Conservation (phyloP, 106 monocot genomes). For the Dendrobium catenatum region DNA sequence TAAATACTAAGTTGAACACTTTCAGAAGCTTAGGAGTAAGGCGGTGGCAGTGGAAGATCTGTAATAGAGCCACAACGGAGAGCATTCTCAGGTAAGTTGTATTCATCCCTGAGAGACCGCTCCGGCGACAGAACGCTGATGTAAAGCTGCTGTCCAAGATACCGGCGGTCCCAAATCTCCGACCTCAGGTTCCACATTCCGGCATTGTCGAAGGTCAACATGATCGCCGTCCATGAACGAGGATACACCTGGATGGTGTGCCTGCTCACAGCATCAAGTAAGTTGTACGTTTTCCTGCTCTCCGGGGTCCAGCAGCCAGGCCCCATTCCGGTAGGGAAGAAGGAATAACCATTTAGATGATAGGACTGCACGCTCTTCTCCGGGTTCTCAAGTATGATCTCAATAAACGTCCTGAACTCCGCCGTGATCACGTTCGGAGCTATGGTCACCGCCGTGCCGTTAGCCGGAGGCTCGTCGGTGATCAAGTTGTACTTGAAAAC, state of each 20-base stretch:
- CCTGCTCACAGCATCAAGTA: slow-evolving; percentile 38
- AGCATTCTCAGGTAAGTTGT: slow-evolving; percentile 29
- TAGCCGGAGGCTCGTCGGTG: slow-evolving; percentile 14
- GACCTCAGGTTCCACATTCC: slow-evolving; percentile 62
- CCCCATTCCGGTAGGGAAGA: slow-evolving; percentile 33
- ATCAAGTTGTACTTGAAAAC: slow-evolving; percentile 31
- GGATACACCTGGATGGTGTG: slow-evolving; percentile 46
- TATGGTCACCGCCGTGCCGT: neutral
- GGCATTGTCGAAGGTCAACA: slow-evolving; percentile 47
- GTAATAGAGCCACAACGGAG: slow-evolving; percentile 35
- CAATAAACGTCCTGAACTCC: slow-evolving; percentile 38
- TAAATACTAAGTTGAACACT: too few species aligned
- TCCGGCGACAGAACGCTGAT: slow-evolving; percentile 30
- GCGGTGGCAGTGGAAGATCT: slow-evolving; percentile 29
- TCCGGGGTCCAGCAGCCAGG: slow-evolving; percentile 27
- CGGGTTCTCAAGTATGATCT: slow-evolving; percentile 53
- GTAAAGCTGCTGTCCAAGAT: slow-evolving; percentile 33
- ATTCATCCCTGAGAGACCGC: slow-evolving; percentile 45
- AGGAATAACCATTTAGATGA: slow-evolving; percentile 31
- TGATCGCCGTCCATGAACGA: slow-evolving; percentile 47
- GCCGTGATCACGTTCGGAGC: slow-evolving; percentile 33
- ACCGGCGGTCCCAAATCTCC: slow-evolving; percentile 25
- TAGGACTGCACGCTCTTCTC: slow-evolving; percentile 49
- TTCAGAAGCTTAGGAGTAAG: slow-evolving; percentile 17
- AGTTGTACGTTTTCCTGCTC: slow-evolving; percentile 29